Evolutionary conservation across 345 rosid species (phyloP).

Genomic region (Eucalyptus leucophloia): DNA sequence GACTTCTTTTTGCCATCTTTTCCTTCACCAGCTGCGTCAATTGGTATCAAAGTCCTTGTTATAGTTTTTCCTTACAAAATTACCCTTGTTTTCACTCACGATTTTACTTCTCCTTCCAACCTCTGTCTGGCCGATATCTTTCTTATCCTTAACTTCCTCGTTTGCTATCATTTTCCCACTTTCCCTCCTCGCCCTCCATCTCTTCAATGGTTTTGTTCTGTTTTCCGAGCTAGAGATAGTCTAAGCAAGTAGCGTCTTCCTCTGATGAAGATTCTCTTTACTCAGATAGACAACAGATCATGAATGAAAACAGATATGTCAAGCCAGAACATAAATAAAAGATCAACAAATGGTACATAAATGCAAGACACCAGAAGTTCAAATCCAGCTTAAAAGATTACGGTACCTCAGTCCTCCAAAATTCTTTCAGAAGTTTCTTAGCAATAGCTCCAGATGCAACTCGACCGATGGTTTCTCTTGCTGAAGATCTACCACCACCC

Average conservation of each 20-base stretch:
- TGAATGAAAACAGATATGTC: not conserved
- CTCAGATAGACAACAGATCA: not conserved
- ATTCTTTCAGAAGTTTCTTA: conserved; percentile 74
- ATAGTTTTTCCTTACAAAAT: no score
- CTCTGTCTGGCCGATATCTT: not conserved
- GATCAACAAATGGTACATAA: not conserved
- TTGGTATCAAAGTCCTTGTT: no score
- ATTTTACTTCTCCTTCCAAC: not conserved
- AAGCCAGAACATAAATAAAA: not conserved
- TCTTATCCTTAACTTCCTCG: not conserved
- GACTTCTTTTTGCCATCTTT: no score
- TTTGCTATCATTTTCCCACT: not conserved
- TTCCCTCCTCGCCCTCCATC: not conserved
- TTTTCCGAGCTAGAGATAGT: not conserved
- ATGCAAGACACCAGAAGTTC: not conserved
- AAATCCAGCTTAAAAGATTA: not conserved
- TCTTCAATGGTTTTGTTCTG: not conserved
- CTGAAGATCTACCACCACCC: conserved; percentile 99
- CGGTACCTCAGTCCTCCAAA: conserved; percentile 75
- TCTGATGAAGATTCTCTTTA: not conserved
- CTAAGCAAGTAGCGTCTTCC: not conserved
- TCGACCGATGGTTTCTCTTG: conserved; percentile 95
- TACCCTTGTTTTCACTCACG: no score
- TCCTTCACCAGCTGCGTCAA: no score
- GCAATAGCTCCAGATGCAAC: conserved; percentile 98